phyloP scores from a whole-genome alignment of 805 yeast genomes.

The Saccharomycopsis selenospora region DNA sequence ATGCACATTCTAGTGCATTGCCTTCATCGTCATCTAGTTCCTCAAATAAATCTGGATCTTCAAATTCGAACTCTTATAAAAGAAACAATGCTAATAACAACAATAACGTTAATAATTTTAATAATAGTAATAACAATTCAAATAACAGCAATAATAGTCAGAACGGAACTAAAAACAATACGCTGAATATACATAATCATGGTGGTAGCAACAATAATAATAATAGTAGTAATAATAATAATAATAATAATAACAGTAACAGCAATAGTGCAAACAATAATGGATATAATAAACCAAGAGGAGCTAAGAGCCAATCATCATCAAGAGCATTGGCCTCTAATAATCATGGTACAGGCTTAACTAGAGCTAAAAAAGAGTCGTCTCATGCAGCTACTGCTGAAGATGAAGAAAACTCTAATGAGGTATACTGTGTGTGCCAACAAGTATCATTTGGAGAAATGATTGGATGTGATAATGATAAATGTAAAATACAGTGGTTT shows the following conservation, averaged over 20 bases:
- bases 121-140: conserved; percentile 11
- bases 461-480: conserved; percentile 98
- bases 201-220: conserved; percentile 3
- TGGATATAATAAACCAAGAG: conserved; percentile 22
- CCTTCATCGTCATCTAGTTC: too few species aligned
- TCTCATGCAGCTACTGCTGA: conserved; percentile 39
- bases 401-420: conserved; percentile 17
- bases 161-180: too few species aligned
- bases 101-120: conserved; percentile 16
- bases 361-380: conserved; percentile 51
- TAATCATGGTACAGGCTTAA: neutral
- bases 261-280: conserved; percentile 12
- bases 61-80: too few species aligned
- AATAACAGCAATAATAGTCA: conserved; percentile 6
- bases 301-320: neutral
- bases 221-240: conserved; percentile 4
- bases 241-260: conserved; percentile 21
- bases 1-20: too few species aligned
- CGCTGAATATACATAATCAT: too few species aligned
- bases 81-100: neutral
- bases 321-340: neutral
- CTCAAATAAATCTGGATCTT: too few species aligned
- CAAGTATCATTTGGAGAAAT: conserved; percentile 97
- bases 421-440: conserved; percentile 70
- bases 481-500: conserved; percentile 40